Evolutionary conservation across 2,329 filamentous ascomycete species (phyloP).

Genomic region (Trichoderma semiorbis): DNA sequence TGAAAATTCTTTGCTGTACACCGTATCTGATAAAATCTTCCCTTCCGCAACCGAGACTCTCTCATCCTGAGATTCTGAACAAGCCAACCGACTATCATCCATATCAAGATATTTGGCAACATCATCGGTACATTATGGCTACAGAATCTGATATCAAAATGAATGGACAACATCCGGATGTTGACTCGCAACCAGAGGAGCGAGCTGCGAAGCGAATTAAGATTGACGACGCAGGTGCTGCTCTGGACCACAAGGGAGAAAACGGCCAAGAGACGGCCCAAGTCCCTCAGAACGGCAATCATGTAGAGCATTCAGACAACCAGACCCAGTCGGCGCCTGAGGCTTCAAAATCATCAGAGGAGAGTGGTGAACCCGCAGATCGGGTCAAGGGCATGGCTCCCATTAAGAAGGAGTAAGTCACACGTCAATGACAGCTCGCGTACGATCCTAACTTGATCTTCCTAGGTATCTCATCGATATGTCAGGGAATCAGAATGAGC

Average conservation of each 20-base stretch:
- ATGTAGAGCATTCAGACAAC: constrained; percentile 21
- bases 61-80: not conserved
- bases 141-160: constrained; percentile 26
- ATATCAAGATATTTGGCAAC: not conserved
- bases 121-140: constrained; percentile 25
- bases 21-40: not conserved
- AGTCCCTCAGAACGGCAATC: constrained; percentile 21
- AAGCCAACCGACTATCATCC: not conserved
- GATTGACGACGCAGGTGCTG: constrained; percentile 37
- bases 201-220: constrained; percentile 59
- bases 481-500: constrained; percentile 26
- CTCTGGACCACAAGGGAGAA: constrained; percentile 16
- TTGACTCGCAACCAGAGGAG: constrained; percentile 27
- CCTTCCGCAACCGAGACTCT: not conserved
- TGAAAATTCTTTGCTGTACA: not conserved
- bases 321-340: constrained; percentile 18
- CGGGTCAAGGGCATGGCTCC: constrained; percentile 59
- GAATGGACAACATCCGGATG: constrained; percentile 21
- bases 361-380: constrained; percentile 24
- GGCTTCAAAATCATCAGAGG: constrained; percentile 13
- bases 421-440: constrained; percentile 5
- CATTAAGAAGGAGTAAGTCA: constrained; percentile 67
- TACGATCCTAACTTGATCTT: not conserved
- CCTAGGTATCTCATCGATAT: constrained; percentile 42
- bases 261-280: constrained; percentile 21